These are phyloP conservation scores for Neofusicoccum sp. DNA, from an alignment of 2,329 filamentous ascomycete genomes.

Conservation along the genomic window DNA sequence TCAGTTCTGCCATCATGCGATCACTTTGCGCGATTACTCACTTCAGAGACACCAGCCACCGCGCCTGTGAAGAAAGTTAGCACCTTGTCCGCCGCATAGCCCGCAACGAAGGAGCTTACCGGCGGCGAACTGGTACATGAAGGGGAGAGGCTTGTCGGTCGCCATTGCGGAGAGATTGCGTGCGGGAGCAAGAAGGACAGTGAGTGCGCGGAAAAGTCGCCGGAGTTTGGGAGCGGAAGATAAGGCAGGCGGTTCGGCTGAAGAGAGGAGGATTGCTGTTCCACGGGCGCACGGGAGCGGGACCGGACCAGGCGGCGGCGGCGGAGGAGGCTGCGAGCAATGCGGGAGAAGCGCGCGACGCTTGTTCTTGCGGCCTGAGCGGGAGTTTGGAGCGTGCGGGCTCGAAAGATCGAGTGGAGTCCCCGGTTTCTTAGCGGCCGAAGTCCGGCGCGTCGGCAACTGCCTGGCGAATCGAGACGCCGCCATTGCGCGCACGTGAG, in stretches of 20 bases:
- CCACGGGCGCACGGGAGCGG: neutral
- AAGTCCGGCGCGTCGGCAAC: neutral
- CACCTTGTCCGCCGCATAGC: slow-evolving; percentile 29
- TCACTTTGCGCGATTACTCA: slow-evolving; percentile 46
- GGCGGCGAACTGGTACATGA: slow-evolving; percentile 92
- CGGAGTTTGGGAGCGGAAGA: slow-evolving; percentile 6
- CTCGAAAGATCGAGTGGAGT: slow-evolving; percentile 3
- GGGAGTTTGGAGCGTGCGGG: neutral
- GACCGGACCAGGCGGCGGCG: neutral
- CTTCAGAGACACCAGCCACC: slow-evolving; percentile 96
- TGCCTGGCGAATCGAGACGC: neutral
- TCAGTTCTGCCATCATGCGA: slow-evolving; percentile 25
- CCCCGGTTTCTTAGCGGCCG: slow-evolving; percentile 1
- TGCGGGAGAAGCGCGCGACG: neutral
- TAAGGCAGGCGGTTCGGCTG: neutral
- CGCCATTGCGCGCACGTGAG: neutral
- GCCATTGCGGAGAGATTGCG: slow-evolving; percentile 39
- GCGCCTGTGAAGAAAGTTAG: slow-evolving; percentile 60
- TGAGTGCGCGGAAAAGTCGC: slow-evolving; percentile 15
- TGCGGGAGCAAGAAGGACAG: slow-evolving; percentile 21
- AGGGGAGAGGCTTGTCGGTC: slow-evolving; percentile 74
- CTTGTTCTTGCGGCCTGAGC: neutral
- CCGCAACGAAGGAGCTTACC: slow-evolving; percentile 53
- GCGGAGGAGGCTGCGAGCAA: neutral
- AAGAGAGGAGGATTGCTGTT: neutral